Evolutionary conservation across 805 yeast species (phyloP).

Genomic region (Candida maris): DNA sequence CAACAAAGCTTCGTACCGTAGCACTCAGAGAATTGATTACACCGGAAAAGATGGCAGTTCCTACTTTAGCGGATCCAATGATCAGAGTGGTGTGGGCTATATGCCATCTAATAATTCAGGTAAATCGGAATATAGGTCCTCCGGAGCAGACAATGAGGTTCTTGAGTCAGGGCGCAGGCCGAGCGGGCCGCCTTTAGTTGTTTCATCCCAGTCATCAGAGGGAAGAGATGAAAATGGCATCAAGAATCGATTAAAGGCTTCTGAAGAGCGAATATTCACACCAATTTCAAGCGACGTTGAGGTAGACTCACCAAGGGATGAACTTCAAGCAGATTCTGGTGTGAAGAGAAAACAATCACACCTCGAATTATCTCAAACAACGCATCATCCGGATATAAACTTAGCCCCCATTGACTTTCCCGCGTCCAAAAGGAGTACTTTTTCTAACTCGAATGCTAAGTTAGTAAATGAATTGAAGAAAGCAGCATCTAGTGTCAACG

Average conservation of each 20-base stretch:
- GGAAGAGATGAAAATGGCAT: background rate
- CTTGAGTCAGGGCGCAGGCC: background rate
- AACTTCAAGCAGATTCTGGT: background rate
- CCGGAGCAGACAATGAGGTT: too few relatives aligned
- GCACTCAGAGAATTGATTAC: constrained; percentile 4
- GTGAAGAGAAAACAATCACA: background rate
- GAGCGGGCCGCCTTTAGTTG: background rate
- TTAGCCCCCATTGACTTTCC: too few relatives aligned
- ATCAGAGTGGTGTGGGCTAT: background rate
- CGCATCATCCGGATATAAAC: background rate
- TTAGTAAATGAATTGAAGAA: too few relatives aligned
- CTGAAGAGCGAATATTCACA: background rate
- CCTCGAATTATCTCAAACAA: background rate
- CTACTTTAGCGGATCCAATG: background rate
- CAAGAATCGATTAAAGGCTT: too few relatives aligned
- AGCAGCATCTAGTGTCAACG: too few relatives aligned
- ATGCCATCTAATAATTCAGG: too few relatives aligned
- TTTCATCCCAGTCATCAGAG: constrained; percentile 1
- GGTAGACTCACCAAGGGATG: too few relatives aligned
- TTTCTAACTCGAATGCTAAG: too few relatives aligned
- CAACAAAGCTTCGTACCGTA: constrained; percentile 1
- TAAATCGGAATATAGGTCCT: too few relatives aligned
- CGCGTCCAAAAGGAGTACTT: too few relatives aligned
- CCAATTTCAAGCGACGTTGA: background rate
- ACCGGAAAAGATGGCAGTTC: too few relatives aligned